Evolutionary conservation across 495 filamentous ascomycete species (phyloP), one percentile per base, ranked within the genome.

Genomic region (Aspergillus heteromorphus): DNA sequence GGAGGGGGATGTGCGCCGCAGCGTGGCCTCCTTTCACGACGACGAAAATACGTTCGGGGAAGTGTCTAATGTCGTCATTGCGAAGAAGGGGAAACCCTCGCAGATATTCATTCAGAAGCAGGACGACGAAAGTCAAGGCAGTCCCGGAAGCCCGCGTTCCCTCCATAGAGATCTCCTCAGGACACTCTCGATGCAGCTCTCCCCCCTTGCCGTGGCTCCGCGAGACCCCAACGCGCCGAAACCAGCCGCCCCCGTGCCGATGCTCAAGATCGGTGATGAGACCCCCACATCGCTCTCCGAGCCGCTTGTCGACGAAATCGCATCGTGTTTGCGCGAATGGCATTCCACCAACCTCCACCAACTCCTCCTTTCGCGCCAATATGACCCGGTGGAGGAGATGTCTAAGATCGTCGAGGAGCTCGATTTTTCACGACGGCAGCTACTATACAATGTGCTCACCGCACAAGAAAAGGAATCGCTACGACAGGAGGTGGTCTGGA

Each of bases 201-300:
- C 74, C 2, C 73, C 74, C 0, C 50, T 70, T 38, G 60, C 65
- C 2, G 34, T 65, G 45, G 58, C 71, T 20, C 71, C 73, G n/a
- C 66, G 74, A 29, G 72, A 76, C 48, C 73, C 75, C 2, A 79
- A 83, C 64, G 79, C 77, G 23, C 86, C 87, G 13, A 88, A 88
- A 61, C 95, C 91, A 21, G 81, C 89, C 2, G 95, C 95, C 8
- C 93, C 93, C 0, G 95, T 98, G 2, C 93, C 93, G 7, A 92
- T 96, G 88, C 78, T 98, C 34, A 96, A 96, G 67, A 89, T 97
- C 63, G 95, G 95, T 20, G 93, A 98, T 58, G 93, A 98, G 74
- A 95, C 91, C 0, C 87, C 91, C 3, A 92, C 88, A 2, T 96
- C 90, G 2, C 79, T 82, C 11, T 82, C 88, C 20, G 93, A 99